These are phyloP conservation scores for Lodderomyces margitis DNA, from an alignment of 1,139 yeast species.

Conservation along the genomic window DNA sequence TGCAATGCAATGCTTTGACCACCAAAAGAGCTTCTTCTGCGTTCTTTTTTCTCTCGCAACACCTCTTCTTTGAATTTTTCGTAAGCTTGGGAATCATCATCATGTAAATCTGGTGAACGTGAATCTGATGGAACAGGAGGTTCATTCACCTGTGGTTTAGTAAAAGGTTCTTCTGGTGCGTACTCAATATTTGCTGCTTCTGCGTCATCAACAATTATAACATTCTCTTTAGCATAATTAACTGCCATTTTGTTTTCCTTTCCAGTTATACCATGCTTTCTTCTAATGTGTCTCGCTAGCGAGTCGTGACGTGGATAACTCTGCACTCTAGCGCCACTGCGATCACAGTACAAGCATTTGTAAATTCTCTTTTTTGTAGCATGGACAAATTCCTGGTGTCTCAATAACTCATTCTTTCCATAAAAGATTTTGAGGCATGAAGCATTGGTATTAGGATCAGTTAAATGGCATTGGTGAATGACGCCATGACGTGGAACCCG, in stretches of 20 bases:
- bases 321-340: constrained; percentile 37
- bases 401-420: constrained; percentile 44
- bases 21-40: background rate
- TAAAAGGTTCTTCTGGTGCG: background rate
- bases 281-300: constrained; percentile 44
- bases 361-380: constrained; percentile 46
- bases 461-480: constrained; percentile 44
- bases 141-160: constrained; percentile 2
- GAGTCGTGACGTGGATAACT: constrained; percentile 50
- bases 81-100: background rate
- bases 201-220: constrained; percentile 37
- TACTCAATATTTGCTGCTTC: background rate
- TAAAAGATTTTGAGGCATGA: constrained; percentile 44
- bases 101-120: background rate
- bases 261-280: constrained; percentile 48
- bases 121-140: background rate
- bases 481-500: constrained; percentile 26
- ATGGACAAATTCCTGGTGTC: constrained; percentile 51
- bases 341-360: constrained; percentile 44
- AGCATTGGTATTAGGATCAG: constrained; percentile 31
- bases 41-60: background rate
- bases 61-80: constrained; percentile 2
- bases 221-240: constrained; percentile 47
- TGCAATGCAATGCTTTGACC: background rate
- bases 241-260: constrained; percentile 48